Base-by-base conservation (phyloP, 2,329 filamentous ascomycete species). In the Colletotrichum salicis region DNA sequence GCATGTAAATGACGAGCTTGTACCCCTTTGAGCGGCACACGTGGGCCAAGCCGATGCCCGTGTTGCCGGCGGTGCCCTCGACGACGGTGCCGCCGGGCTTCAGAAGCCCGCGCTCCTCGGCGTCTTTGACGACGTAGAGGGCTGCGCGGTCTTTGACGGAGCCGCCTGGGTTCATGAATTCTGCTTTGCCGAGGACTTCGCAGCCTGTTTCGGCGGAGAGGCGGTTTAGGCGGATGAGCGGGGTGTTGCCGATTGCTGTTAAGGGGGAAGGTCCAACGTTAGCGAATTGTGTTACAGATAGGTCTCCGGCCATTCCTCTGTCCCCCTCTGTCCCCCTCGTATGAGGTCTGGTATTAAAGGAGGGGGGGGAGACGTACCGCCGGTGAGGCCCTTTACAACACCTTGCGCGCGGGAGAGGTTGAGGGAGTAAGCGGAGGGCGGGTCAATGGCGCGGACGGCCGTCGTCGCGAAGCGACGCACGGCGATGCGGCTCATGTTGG, bases 1-100 rank as follows among this genome's bases (percentile, higher is more conserved):
- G 96, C 96, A 99, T 98, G 90, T 98, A 99, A 81, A 99, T 99
- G 80, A 98, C 95, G 62, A 97, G 91, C 81, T 93, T 93, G 88
- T 99, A 98, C 52, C 96, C 96, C 78, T 92, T 93, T 48, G 92
- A 94, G 72, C 96, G 91, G 85, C 96, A 98, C 68, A 99, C 96
- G 84, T 98, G 96, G 24, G 96, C 96, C 55, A 99, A 92, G 1
- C 96, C 96, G 82, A 99, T 99, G 75, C 96, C 96, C 35, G 96
- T 99, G 87, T 98, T 99, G 64, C 96, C 96, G 0, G 96, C 96
- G 5, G 96, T 99, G 73, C 96, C 96, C 84, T 99, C 96, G 70
- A 99, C 93, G 13, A 99, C 95, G 24, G 96, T 98, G 73, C 96
- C 96, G 65, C 96, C 96, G 0, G 95, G 90, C 64, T 89, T 88